These are phyloP conservation scores for Cyclanthera cordifolia DNA, from an alignment of 306 rosid species.

Conservation along the genomic window DNA sequence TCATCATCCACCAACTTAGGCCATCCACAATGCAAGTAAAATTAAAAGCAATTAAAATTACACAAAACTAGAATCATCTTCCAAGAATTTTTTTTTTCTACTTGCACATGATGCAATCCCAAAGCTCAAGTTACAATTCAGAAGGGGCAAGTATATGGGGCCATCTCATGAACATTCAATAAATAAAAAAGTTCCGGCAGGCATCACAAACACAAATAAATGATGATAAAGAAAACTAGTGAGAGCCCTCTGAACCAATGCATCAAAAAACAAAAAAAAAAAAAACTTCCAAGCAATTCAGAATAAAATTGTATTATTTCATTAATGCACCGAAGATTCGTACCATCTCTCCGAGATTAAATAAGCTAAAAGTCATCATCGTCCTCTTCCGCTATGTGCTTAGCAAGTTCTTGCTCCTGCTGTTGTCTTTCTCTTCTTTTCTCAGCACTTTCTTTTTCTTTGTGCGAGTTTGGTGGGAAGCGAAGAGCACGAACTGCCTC, in stretches of 20 bases:
- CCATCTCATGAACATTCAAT: background rate
- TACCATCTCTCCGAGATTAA: background rate
- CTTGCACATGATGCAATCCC: background rate
- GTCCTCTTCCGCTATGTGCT: slow-evolving; percentile 45
- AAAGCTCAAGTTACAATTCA: background rate
- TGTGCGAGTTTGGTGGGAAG: slow-evolving; percentile 42
- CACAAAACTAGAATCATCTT: background rate
- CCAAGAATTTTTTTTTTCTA: background rate
- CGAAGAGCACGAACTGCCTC: slow-evolving; percentile 77
- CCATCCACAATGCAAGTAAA: background rate
- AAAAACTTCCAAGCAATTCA: background rate
- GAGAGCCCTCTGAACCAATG: background rate
- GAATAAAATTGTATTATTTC: background rate
- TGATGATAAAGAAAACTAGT: background rate
- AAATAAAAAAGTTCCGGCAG: background rate
- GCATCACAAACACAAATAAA: background rate
- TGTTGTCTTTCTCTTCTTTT: slow-evolving; percentile 45
- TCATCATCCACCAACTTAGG: too few relatives aligned
- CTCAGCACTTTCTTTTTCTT: slow-evolving; percentile 47
- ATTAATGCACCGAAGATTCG: background rate
- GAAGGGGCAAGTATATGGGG: background rate
- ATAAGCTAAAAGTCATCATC: slow-evolving; percentile 33
- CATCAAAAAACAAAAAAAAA: background rate
- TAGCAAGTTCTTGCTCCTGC: slow-evolving; percentile 50
- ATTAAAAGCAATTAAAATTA: background rate